phyloP scores from a whole-genome alignment of 2,329 filamentous ascomycete species.

The Drechslerella dactyloides region DNA sequence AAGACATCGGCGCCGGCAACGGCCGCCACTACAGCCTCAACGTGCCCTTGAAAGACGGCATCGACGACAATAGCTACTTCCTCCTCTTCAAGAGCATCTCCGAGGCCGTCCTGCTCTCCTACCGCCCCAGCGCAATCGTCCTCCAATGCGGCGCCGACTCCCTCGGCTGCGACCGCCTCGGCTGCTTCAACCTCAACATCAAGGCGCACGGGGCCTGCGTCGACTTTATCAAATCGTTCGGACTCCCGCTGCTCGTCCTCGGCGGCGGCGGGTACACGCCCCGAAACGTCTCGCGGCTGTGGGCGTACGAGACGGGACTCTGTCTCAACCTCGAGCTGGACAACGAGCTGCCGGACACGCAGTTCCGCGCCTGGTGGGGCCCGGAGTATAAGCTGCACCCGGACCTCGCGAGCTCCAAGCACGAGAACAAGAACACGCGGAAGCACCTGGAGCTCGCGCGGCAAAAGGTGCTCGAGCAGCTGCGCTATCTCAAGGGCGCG shows the following conservation, averaged over 20 bases:
- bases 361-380: conserved; percentile 86
- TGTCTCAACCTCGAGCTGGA: conserved; percentile 70
- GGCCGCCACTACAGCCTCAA: conserved; percentile 74
- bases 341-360: conserved; percentile 72
- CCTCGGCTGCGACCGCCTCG: conserved; percentile 70
- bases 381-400: conserved; percentile 88
- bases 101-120: conserved; percentile 72
- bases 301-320: conserved; percentile 71
- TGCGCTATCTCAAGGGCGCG: conserved; percentile 81
- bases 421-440: conserved; percentile 78
- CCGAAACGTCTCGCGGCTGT: conserved; percentile 69
- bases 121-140: conserved; percentile 71
- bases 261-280: conserved; percentile 74
- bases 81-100: conserved; percentile 73
- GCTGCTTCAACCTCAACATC: conserved; percentile 75
- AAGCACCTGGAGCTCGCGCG: conserved; percentile 79
- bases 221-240: conserved; percentile 72
- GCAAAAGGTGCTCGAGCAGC: conserved; percentile 78
- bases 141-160: conserved; percentile 73
- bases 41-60: conserved; percentile 72
- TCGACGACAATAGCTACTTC: conserved; percentile 72
- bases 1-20: conserved; percentile 71
- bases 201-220: conserved; percentile 73
- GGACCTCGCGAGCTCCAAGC: conserved; percentile 77
- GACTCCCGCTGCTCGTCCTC: conserved; percentile 69